Conservation (phyloP, 257 asterid genomes). For the Verbascum thapsus region DNA sequence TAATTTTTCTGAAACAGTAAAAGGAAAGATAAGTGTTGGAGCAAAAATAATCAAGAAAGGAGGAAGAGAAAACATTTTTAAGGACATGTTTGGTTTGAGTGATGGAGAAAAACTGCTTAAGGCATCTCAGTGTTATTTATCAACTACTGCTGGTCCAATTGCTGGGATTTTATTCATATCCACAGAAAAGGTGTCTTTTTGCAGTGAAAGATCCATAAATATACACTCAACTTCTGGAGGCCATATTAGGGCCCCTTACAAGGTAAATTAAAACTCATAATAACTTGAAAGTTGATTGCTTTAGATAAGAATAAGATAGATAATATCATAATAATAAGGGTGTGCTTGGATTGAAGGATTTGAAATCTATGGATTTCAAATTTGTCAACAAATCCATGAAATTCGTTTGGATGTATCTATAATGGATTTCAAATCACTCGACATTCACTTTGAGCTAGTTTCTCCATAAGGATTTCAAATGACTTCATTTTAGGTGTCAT, state of each 20-base stretch:
- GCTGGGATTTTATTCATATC: slow-evolving; percentile 83
- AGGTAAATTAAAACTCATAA: slow-evolving; percentile 43
- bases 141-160: slow-evolving; percentile 87
- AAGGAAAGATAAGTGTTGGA: slow-evolving; percentile 79
- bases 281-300: background rate
- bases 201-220: slow-evolving; percentile 75
- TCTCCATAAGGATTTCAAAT: too few relatives aligned
- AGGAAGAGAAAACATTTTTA: slow-evolving; percentile 72
- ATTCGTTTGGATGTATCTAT: too few relatives aligned
- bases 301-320: too few relatives aligned
- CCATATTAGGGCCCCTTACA: slow-evolving; percentile 56
- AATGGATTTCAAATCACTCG: too few relatives aligned
- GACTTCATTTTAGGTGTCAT: too few relatives aligned
- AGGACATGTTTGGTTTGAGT: slow-evolving; percentile 48
- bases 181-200: slow-evolving; percentile 61
- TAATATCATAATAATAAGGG: too few relatives aligned
- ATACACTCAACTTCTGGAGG: slow-evolving; percentile 51
- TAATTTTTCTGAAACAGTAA: slow-evolving; percentile 70
- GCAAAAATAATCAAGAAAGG: slow-evolving; percentile 71
- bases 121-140: slow-evolving; percentile 88
- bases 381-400: too few relatives aligned
- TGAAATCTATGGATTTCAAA: too few relatives aligned
- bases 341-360: too few relatives aligned
- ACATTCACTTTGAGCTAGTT: too few relatives aligned
- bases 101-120: slow-evolving; percentile 65